Evolutionary conservation across 345 rosid genomes (phyloP), one percentile per base, ranked within the genome.

Genomic region (Passiflora organensis): DNA sequence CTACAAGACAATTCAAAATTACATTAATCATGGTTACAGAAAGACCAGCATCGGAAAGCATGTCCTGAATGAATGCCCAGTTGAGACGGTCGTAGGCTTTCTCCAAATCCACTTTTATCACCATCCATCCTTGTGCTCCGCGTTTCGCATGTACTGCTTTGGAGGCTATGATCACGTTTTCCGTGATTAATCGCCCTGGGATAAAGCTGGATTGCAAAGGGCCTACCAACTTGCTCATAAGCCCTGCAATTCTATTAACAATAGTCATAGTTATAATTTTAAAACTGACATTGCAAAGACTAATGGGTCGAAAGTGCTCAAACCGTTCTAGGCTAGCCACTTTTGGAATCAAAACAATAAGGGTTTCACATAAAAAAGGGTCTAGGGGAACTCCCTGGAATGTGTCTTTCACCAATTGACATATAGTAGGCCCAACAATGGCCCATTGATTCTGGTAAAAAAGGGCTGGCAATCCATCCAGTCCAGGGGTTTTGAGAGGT

Each of bases 401-500:
- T 14, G 11, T n/a, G 1, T 12, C 13, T 17, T 23, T 5, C 22
- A 44, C 25, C 14, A 14, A 18, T 0, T 1, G 0, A 12, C 9
- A 14, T 12, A 41, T 12, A 13, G 0, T 2, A 4, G 1, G 2
- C 12, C 43, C 43, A 32, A 53, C 56, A 0, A n/a, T 6, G 2
- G 10, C 23, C 56, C 43, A 28, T 2, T 32, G 14, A 8, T 2
- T 3, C 17, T 53, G 56, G 15, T 15, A 53, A 28, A 53, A 53
- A 10, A 6, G 23, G 0, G 32, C 43, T 0, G n/a, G 43, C 4
- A 32, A n/a, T 1, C 56, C 56, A 13, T 53, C 42, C 2, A 0
- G 6, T 13, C 60, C 60, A 0, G 48, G 60, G 15, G 60, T 43
- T 36, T 53, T 53, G 23, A 16, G 19, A 16, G 56, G 24, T 1